Evolutionary conservation across 495 filamentous ascomycete species (phyloP).

Genomic region (Penicillium tannophilum): DNA sequence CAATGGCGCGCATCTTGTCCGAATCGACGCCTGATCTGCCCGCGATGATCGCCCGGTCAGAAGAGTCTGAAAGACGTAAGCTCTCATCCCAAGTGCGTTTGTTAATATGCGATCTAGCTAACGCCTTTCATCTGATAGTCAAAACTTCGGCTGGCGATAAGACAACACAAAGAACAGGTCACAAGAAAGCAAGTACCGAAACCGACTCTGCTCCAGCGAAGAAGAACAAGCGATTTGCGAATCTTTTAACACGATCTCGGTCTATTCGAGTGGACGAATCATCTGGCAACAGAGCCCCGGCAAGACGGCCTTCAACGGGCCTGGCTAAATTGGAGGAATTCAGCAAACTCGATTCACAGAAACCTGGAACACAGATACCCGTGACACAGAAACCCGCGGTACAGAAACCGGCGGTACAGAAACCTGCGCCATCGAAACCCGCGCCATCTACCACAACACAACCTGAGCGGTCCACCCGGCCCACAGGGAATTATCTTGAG

Average conservation of each 20-base stretch:
- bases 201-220: constrained; percentile 33
- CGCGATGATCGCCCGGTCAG: constrained; percentile 30
- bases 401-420: neutral
- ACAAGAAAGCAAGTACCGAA: constrained; percentile 36
- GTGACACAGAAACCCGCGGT: neutral
- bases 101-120: constrained; percentile 3
- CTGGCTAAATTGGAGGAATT: constrained; percentile 46
- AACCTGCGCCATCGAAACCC: neutral
- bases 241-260: constrained; percentile 65
- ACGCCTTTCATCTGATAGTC: constrained; percentile 21
- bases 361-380: neutral
- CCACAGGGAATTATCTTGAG: constrained; percentile 52
- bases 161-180: constrained; percentile 22
- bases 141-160: constrained; percentile 23
- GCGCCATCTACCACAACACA: constrained; percentile 55
- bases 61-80: constrained; percentile 39
- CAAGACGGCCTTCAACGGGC: constrained; percentile 47
- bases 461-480: constrained; percentile 59
- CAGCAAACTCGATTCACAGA: constrained; percentile 27
- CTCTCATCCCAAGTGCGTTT: neutral
- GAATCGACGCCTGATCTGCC: constrained; percentile 49
- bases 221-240: constrained; percentile 55
- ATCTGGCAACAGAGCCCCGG: constrained; percentile 34
- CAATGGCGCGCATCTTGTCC: constrained; percentile 36
- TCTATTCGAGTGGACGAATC: constrained; percentile 62